Conservation (phyloP, 441 rosid species). For the Pelargonium australe region DNA sequence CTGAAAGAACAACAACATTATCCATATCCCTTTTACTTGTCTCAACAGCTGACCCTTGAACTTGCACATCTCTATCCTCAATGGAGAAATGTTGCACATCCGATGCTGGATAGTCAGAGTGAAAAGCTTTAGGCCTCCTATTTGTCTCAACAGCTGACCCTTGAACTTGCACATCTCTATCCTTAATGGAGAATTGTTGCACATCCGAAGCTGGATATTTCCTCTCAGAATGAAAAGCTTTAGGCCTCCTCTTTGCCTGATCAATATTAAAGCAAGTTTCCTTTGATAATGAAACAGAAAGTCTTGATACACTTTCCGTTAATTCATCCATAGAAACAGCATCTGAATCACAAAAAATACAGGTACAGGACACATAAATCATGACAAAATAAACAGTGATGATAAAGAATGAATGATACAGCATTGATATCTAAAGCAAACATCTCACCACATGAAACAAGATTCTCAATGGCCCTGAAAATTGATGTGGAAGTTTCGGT, state of each 20-base stretch:
- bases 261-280: slow-evolving; percentile 28
- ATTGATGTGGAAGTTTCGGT: slow-evolving; percentile 33
- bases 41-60: slow-evolving; percentile 27
- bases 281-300: slow-evolving; percentile 48
- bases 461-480: slow-evolving; percentile 49
- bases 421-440: slow-evolving; percentile 11
- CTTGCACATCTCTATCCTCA: slow-evolving; percentile 36
- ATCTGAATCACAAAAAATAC: slow-evolving; percentile 39
- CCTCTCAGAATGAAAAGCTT: slow-evolving; percentile 20
- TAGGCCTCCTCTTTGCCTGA: slow-evolving; percentile 24
- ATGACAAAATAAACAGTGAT: neutral
- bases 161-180: slow-evolving; percentile 30
- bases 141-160: slow-evolving; percentile 24
- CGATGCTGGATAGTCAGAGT: slow-evolving; percentile 23
- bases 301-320: slow-evolving; percentile 56
- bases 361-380: slow-evolving; percentile 1
- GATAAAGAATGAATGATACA: slow-evolving; percentile 16
- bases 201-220: slow-evolving; percentile 25
- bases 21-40: slow-evolving; percentile 28
- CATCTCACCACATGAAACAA: slow-evolving; percentile 62
- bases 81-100: slow-evolving; percentile 26
- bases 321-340: slow-evolving; percentile 51
- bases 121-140: slow-evolving; percentile 25
- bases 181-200: slow-evolving; percentile 32
- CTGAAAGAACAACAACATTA: slow-evolving; percentile 45